Evolutionary conservation across 2,329 filamentous ascomycete species (phyloP).

Genomic region (Talaromyces sp.): DNA sequence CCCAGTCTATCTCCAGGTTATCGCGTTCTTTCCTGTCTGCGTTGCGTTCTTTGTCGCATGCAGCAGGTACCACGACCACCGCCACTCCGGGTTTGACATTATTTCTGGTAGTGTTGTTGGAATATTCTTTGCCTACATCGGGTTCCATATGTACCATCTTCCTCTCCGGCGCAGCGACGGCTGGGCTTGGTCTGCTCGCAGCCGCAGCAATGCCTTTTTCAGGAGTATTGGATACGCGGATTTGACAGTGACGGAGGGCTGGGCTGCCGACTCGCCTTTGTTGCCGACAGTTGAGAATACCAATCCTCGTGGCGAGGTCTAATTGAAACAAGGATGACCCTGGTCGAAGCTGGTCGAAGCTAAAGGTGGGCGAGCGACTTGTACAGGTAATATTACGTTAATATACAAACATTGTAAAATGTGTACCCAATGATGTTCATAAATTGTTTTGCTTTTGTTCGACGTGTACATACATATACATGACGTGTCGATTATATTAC

Average conservation of each 20-base stretch:
- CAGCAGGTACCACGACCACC: constrained; percentile 82
- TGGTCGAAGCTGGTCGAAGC: not conserved
- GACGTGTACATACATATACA: too few relatives aligned
- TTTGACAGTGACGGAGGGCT: constrained; percentile 25
- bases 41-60: constrained; percentile 75
- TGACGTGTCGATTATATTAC: too few relatives aligned
- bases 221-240: constrained; percentile 29
- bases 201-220: constrained; percentile 63
- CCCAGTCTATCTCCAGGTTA: constrained; percentile 69
- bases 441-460: too few relatives aligned
- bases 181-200: constrained; percentile 84
- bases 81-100: constrained; percentile 91
- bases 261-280: constrained; percentile 16
- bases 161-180: constrained; percentile 74
- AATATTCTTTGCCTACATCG: constrained; percentile 63
- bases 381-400: not conserved
- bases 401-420: not conserved
- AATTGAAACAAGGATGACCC: not conserved
- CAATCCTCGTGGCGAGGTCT: not conserved
- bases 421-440: not conserved
- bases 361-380: not conserved
- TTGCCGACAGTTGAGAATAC: not conserved
- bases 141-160: constrained; percentile 82
- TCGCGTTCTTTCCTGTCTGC: constrained; percentile 68
- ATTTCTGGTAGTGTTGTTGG: constrained; percentile 80